Evolutionary conservation across 352 stramenopile genomes (phyloP).

Genomic region (Globisporangium iwayamae): DNA sequence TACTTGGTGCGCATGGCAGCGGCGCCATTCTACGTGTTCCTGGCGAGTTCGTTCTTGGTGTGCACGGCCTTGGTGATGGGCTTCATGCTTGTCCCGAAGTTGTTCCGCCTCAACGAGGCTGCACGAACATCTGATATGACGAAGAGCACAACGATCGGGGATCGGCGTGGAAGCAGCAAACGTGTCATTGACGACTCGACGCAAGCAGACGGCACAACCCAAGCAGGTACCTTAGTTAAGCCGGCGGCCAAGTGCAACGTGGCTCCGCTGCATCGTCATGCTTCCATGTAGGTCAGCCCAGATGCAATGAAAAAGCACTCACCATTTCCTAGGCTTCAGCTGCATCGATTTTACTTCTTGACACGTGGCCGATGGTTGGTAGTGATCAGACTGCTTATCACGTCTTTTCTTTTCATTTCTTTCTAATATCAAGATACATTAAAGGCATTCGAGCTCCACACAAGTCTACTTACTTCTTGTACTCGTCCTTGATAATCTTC

Average conservation of each 20-base stretch:
- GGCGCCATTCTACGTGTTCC: slow-evolving; percentile 16
- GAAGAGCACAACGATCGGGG: not conserved
- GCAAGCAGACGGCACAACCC: not conserved
- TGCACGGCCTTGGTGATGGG: slow-evolving; percentile 16
- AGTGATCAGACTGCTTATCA: not conserved
- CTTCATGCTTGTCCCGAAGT: slow-evolving; percentile 18
- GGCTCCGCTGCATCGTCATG: slow-evolving; percentile 2
- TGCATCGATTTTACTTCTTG: not conserved
- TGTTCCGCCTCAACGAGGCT: slow-evolving; percentile 6
- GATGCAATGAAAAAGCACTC: not conserved
- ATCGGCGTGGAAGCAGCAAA: not conserved
- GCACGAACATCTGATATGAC: not conserved
- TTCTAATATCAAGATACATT: slow-evolving; percentile 10
- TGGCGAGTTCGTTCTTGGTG: slow-evolving; percentile 12
- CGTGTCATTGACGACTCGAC: not conserved
- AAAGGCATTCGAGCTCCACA: not conserved
- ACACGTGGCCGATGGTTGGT: too few relatives aligned
- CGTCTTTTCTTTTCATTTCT: not conserved
- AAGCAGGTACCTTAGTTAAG: not conserved
- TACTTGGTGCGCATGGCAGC: slow-evolving; percentile 24
- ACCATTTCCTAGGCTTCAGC: not conserved
- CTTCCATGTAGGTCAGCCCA: not conserved
- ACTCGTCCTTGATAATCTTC: slow-evolving; percentile 88
- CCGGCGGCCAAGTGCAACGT: not conserved
- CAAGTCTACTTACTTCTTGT: slow-evolving; percentile 52